Percentiles rank a stretch among this genome's conserved stretches.
phyloP scores from a whole-genome alignment of 225 moss, liverwort and hornwort species.

The Neckera pumila region DNA sequence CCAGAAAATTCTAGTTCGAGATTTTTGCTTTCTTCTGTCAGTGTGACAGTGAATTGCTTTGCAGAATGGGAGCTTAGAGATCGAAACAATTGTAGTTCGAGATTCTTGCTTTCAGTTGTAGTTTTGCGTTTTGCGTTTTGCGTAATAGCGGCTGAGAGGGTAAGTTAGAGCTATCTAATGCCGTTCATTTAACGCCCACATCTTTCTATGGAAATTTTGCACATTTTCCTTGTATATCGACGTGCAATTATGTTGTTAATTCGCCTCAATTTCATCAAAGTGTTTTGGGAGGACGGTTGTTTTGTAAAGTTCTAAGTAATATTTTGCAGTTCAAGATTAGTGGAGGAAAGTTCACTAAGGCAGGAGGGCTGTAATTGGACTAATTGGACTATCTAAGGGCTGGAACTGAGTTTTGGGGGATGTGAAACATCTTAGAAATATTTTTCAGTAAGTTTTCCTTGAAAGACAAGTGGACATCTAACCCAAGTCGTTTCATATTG shows the following conservation, averaged over 20 bases:
- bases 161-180: neutral
- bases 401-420: too few species aligned
- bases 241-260: neutral
- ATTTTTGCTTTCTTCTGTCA: neutral
- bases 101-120: neutral
- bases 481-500: too few species aligned
- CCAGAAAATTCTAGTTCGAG: too few species aligned
- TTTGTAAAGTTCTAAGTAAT: neutral
- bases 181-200: neutral
- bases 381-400: too few species aligned
- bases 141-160: neutral
- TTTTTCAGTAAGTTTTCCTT: too few species aligned
- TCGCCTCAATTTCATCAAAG: neutral
- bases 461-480: too few species aligned
- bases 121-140: neutral
- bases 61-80: neutral
- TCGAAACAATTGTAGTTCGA: neutral
- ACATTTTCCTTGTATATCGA: neutral
- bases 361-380: too few species aligned
- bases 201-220: neutral
- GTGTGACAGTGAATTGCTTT: neutral
- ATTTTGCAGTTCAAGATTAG: neutral
- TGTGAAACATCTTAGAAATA: too few species aligned
- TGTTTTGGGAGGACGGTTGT: neutral
- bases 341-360: too few species aligned